Evolutionary conservation across 352 stramenopile genomes (phyloP).

Genomic region (Globisporangium echinulatum): DNA sequence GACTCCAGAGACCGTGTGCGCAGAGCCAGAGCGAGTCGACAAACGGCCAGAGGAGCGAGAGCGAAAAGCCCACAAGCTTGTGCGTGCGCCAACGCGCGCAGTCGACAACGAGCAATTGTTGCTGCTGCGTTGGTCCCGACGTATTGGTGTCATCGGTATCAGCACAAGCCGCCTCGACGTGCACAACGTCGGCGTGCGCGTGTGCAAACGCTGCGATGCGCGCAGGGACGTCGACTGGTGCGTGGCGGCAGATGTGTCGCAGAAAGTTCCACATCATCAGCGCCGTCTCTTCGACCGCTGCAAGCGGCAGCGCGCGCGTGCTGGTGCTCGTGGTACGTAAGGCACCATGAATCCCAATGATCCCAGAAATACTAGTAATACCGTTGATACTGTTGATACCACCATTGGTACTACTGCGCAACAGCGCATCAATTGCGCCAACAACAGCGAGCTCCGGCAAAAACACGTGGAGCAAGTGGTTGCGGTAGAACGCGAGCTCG

Average conservation of each 20-base stretch:
- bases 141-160: background rate
- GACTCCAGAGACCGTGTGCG: conserved; percentile 35
- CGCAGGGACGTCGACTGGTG: conserved; percentile 33
- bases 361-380: too few species aligned
- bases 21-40: conserved; percentile 71
- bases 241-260: conserved; percentile 61
- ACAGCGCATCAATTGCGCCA: conserved; percentile 43
- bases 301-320: conserved; percentile 17
- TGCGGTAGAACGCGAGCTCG: conserved; percentile 80
- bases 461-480: conserved; percentile 80
- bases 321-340: background rate
- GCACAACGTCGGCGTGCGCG: conserved; percentile 5
- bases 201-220: conserved; percentile 28
- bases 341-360: too few species aligned
- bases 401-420: conserved; percentile 5
- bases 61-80: conserved; percentile 46
- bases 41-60: conserved; percentile 72
- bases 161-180: background rate
- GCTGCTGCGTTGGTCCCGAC: background rate
- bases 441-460: conserved; percentile 66
- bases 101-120: conserved; percentile 19
- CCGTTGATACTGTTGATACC: too few species aligned
- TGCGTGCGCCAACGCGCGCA: conserved; percentile 27
- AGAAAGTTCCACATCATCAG: conserved; percentile 55
- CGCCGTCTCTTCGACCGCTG: conserved; percentile 31